These are phyloP conservation scores for Cladophialophora immunda DNA, from an alignment of 2,329 filamentous ascomycete species.

Conservation along the genomic window DNA sequence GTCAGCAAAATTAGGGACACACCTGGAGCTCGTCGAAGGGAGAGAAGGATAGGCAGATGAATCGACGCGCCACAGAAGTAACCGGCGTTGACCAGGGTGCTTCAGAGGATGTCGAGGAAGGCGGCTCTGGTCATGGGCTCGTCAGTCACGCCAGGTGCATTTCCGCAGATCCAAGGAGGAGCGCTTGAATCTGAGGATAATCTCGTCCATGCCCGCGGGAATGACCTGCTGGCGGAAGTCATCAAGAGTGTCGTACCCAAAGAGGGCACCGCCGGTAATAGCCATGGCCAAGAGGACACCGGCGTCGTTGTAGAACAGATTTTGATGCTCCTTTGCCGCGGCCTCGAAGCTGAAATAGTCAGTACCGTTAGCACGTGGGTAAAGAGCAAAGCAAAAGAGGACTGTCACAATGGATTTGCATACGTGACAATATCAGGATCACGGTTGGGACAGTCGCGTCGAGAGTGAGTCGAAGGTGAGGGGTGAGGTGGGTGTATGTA, in stretches of 20 bases:
- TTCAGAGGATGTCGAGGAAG: slow-evolving; percentile 26
- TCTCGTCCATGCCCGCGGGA: slow-evolving; percentile 23
- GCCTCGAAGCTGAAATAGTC: neutral
- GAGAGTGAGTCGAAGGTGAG: no score
- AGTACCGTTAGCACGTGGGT: no score
- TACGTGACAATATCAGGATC: no score
- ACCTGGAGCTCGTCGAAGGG: no score
- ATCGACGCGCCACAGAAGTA: slow-evolving; percentile 29
- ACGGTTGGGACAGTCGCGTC: no score
- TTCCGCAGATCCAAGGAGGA: slow-evolving; percentile 23
- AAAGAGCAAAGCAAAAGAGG: no score
- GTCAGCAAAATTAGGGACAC: no score
- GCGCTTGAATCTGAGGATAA: slow-evolving; percentile 22
- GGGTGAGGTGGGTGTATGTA: no score
- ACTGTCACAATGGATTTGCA: no score
- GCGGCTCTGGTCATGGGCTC: slow-evolving; percentile 28
- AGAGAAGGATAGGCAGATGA: no score
- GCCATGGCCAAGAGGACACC: slow-evolving; percentile 28
- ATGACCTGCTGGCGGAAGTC: slow-evolving; percentile 29
- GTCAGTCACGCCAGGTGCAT: slow-evolving; percentile 31
- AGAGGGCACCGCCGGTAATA: slow-evolving; percentile 29
- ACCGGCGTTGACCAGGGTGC: slow-evolving; percentile 30
- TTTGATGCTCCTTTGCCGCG: slow-evolving; percentile 13
- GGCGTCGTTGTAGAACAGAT: slow-evolving; percentile 27
- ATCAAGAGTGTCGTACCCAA: slow-evolving; percentile 26